Base-by-base conservation (phyloP, 805 yeast genomes). In the Teunomyces atbi region DNA sequence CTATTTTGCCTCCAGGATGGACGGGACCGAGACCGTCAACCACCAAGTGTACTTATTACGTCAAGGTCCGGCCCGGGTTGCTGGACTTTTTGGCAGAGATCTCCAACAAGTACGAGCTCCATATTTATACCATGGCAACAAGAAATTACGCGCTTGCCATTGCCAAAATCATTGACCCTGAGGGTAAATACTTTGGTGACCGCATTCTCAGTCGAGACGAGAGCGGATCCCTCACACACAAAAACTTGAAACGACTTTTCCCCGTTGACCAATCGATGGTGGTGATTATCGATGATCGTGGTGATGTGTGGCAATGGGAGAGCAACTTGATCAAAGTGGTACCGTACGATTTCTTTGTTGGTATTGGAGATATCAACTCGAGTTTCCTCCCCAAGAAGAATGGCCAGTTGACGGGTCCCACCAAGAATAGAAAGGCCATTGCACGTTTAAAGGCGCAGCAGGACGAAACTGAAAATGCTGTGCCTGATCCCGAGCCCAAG, bases 251-350 rank as follows among this genome's bases (percentile, higher is more conserved):
- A 58, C 74, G 98, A 51, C 73, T 94, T 45, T 94, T 94, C 58
- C 99, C 99, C 0, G 96, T 92, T 2, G 96, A 92, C 54, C 96
- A 96, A 19, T 85, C 96, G 13, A 86, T 94, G 96, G 99, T 94
- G 27, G 94, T 88, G 2, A 84, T 94, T 39, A 94, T 94, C 49
- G 99, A 94, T 65, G 99, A 94, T 64, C 79, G 99, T 62, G 99
- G 97, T 2, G 99, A 94, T 64, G 99, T 94, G 16, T 94, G 99
- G 99, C 88, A 87, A 59, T 94, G 99, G 99, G 87, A 89, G 54
- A 83, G 86, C 10, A 91, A 94, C 61, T 70, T 94, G 56, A 82
- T 94, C 48, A 89, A 92, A 65, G 98, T 92, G 4, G 86, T 90
- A 1, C 99, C 99, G 0, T 94, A 89, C 63, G 96, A 89, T 62